Conservation (phyloP, 2,329 filamentous ascomycete genomes). For the Ceratocystis destructans region DNA sequence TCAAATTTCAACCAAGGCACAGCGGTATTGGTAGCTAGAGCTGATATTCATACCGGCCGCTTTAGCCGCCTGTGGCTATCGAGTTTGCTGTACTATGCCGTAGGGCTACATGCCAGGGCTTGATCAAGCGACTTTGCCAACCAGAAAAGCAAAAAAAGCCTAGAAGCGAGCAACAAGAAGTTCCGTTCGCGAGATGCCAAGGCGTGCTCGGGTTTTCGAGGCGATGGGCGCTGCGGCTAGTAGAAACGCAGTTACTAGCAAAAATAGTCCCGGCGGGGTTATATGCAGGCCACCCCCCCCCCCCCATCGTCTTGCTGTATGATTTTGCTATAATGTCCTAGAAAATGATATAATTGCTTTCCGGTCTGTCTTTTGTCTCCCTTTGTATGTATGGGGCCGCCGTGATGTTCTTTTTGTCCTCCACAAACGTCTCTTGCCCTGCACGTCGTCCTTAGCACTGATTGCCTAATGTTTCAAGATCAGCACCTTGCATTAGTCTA, state of each 20-base stretch:
- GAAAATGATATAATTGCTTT: neutral
- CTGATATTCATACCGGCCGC: neutral
- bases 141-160: neutral
- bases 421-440: neutral
- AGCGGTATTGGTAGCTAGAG: neutral
- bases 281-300: too few relatives aligned
- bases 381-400: neutral
- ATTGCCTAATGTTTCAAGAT: neutral
- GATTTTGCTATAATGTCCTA: neutral
- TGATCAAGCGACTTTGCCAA: neutral
- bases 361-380: neutral
- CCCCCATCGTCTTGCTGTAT: neutral
- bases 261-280: too few relatives aligned
- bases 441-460: neutral
- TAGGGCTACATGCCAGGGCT: neutral
- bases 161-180: too few relatives aligned
- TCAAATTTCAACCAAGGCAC: neutral
- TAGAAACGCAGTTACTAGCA: too few relatives aligned
- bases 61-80: neutral
- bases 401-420: neutral
- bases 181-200: too few relatives aligned
- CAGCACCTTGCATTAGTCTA: constrained; percentile 2
- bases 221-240: too few relatives aligned
- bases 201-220: too few relatives aligned
- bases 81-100: neutral